A percentile compares a stretch with the other conserved stretches of the same genome.
These are phyloP conservation scores for Medicago ruthenica DNA, from an alignment of 306 rosid species.

Conservation along the genomic window DNA sequence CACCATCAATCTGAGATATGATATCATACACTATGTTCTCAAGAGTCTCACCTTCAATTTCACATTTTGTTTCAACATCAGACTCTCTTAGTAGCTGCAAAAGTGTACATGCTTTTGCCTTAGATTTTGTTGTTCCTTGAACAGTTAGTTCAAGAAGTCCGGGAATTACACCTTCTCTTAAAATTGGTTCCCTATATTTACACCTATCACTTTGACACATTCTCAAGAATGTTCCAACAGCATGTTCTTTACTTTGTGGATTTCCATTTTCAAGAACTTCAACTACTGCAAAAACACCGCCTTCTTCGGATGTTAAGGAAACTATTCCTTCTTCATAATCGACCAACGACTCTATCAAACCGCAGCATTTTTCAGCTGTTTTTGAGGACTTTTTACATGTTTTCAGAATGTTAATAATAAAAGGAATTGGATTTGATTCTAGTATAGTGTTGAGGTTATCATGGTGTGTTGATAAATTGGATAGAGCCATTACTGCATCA, in stretches of 20 bases:
- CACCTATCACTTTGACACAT: slow-evolving; percentile 85
- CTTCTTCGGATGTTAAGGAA: slow-evolving; percentile 76
- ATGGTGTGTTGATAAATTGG: slow-evolving; percentile 74
- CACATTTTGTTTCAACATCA: slow-evolving; percentile 57
- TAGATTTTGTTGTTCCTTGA: slow-evolving; percentile 85
- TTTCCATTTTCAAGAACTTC: slow-evolving; percentile 90
- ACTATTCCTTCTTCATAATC: slow-evolving; percentile 68
- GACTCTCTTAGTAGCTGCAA: slow-evolving; percentile 74
- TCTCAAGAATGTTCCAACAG: slow-evolving; percentile 75
- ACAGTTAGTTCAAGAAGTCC: slow-evolving; percentile 96
- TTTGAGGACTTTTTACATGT: slow-evolving; percentile 80
- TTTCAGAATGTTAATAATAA: slow-evolving; percentile 63
- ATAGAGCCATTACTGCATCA: slow-evolving; percentile 85
- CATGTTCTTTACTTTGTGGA: slow-evolving; percentile 73
- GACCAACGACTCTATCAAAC: slow-evolving; percentile 75
- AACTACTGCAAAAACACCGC: slow-evolving; percentile 82
- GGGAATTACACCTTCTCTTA: slow-evolving; percentile 90
- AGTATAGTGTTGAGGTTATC: slow-evolving; percentile 63
- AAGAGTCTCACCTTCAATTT: slow-evolving; percentile 71
- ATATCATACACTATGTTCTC: slow-evolving; percentile 86
- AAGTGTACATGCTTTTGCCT: slow-evolving; percentile 69
- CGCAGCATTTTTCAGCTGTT: slow-evolving; percentile 78
- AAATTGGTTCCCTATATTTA: slow-evolving; percentile 81
- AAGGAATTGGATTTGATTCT: slow-evolving; percentile 63
- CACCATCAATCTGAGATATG: slow-evolving; percentile 82